phyloP scores from a whole-genome alignment of 805 yeast species.

The Yarrowia deformans region DNA sequence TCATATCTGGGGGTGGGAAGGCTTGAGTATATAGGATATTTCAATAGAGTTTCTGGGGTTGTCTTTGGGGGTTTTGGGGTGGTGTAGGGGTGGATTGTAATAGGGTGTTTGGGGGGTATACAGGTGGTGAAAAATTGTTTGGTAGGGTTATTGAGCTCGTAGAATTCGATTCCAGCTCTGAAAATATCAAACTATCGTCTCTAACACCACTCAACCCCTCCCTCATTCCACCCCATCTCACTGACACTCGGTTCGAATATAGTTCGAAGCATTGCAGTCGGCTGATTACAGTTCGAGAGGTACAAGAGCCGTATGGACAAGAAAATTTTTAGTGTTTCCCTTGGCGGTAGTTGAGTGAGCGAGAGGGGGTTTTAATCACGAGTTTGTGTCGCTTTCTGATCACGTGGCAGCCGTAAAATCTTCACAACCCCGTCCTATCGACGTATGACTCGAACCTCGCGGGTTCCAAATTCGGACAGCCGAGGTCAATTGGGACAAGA shows the following conservation, averaged over 20 bases:
- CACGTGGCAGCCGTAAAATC: background rate
- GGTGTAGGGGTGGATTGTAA: background rate
- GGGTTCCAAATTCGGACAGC: constrained; percentile 2
- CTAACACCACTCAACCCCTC: too few species aligned
- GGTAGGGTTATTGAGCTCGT: background rate
- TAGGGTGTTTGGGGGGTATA: background rate
- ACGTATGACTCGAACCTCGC: background rate
- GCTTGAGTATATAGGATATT: constrained; percentile 2
- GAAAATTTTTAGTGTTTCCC: constrained; percentile 16
- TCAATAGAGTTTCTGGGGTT: background rate
- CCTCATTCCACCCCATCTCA: background rate
- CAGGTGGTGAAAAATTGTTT: too few species aligned
- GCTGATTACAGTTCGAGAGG: constrained; percentile 19
- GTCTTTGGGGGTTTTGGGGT: background rate
- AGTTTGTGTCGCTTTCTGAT: background rate
- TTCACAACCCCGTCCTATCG: too few species aligned
- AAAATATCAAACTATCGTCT: too few species aligned
- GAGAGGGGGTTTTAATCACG: background rate
- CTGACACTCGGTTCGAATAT: constrained; percentile 27
- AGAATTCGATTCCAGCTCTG: background rate
- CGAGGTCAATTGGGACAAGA: constrained; percentile 14
- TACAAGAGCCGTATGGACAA: constrained; percentile 9
- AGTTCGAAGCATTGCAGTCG: constrained; percentile 10
- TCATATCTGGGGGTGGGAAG: constrained; percentile 5
- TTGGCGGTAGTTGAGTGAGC: background rate